Evolutionary conservation across 2,329 filamentous ascomycete genomes (phyloP), one percentile per base, ranked within the genome.

Genomic region (Aplosporella prunicola): DNA sequence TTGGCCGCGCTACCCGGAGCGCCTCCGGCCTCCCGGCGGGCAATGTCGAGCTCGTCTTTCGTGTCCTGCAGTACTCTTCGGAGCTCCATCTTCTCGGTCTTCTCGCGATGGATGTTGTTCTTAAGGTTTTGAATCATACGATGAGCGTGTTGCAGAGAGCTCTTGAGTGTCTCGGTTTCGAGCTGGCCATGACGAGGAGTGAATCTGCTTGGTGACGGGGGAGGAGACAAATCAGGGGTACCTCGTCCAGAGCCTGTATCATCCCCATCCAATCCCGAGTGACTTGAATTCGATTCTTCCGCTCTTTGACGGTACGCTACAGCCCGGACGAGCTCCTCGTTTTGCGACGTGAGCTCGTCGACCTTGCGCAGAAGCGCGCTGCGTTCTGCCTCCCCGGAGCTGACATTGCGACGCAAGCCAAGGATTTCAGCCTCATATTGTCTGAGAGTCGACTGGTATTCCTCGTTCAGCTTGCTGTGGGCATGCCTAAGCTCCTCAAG

Each of bases 51-150:
- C 52, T 98, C 91, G 55, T 98, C 91, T 23, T 88, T 79, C 16
- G 89, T 82, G 52, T 98, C 91, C 63, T 96, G 89, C 20, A 96
- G 75, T 74, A 98, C 85, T 42, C 89, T 82, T 62, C 86, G 88
- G 37, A 96, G 74, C 61, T 98, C 91, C 18, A 96, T 75, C 68
- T 95, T 98, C 61, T 98, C 91, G 0, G 89, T 95, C 77, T 96
- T 98, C 61, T 98, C 91, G 22, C 91, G 82, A 59, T 98, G 89
- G 31, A 96, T 83, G 51, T 88, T 93, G 58, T 82, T 87, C 61
- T 93, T 87, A 49, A 96, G 75, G 51, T 86, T 93, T 58, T 96
- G 89, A 42, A 98, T 95, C 64, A 93, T 95, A 41, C 89, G 78
- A 58, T 96, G 91, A 25, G 91, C 89, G 57, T 98, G 91, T 48